Percentiles rank a stretch among this genome's conserved stretches.
These are phyloP conservation scores for Ballota nigra DNA, from an alignment of 257 asterid genomes.

Conservation along the genomic window DNA sequence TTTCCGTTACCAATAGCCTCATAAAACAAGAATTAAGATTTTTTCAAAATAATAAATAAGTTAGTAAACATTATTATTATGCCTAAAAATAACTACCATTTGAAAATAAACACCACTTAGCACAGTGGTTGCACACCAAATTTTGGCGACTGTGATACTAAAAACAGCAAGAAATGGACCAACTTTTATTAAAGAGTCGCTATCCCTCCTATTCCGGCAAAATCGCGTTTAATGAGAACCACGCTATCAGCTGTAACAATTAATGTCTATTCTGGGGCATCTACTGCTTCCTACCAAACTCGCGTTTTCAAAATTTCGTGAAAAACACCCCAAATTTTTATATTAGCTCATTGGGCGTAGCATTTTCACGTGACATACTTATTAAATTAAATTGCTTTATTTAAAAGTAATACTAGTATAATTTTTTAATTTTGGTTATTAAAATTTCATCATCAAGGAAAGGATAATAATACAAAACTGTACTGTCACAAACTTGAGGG, in stretches of 20 bases:
- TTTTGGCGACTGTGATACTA: no score
- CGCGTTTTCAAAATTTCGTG: background rate
- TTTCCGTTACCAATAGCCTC: no score
- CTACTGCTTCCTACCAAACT: constrained; percentile 10
- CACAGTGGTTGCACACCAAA: no score
- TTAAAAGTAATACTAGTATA: background rate
- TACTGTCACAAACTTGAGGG: constrained; percentile 1
- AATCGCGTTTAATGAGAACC: background rate
- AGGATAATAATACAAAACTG: background rate
- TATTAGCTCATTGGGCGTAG: background rate
- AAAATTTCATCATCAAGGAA: background rate
- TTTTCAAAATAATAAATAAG: no score
- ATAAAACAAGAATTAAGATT: no score
- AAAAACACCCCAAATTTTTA: background rate
- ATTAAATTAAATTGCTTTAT: background rate
- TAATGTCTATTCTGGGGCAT: background rate
- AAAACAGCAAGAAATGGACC: background rate
- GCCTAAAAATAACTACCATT: no score
- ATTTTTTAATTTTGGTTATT: background rate
- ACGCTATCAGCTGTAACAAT: background rate
- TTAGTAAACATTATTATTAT: no score
- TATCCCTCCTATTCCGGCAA: background rate
- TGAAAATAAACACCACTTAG: no score
- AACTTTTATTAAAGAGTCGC: background rate
- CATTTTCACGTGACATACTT: background rate